Evolutionary conservation across 192 early-diverging fungal species (phyloP).

Genomic region (Thoreauomyces humboldtii): DNA sequence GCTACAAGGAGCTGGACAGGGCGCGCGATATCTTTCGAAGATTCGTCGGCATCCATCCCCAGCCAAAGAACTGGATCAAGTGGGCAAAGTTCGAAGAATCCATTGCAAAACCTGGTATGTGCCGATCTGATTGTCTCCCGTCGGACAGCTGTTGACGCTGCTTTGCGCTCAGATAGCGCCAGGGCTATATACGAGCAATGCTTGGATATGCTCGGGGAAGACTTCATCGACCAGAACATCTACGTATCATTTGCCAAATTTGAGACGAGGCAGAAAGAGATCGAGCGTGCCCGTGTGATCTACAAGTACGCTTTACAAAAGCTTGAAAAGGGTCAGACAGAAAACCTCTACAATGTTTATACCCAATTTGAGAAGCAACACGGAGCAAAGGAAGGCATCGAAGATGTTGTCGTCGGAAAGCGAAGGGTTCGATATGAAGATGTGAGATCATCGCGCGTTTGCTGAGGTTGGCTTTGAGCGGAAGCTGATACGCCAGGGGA

Average conservation of each 20-base stretch:
- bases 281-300: conserved; percentile 91
- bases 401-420: conserved; percentile 86
- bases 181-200: conserved; percentile 88
- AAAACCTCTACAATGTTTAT: conserved; percentile 92
- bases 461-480: no score
- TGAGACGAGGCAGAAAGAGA: conserved; percentile 85
- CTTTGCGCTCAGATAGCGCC: conserved; percentile 53
- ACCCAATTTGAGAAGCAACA: conserved; percentile 96
- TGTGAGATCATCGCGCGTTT: no score
- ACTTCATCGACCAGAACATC: conserved; percentile 88
- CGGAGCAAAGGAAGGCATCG: conserved; percentile 84
- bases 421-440: conserved; percentile 89
- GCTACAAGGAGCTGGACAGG: conserved; percentile 76
- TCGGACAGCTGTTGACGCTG: no score
- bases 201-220: conserved; percentile 83
- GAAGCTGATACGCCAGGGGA: no score
- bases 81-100: conserved; percentile 96
- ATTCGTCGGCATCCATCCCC: conserved; percentile 85
- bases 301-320: conserved; percentile 93
- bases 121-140: not conserved
- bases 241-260: conserved; percentile 97
- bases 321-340: conserved; percentile 75
- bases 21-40: conserved; percentile 80
- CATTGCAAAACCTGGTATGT: conserved; percentile 62
- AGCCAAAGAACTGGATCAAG: conserved; percentile 93